phyloP scores from a whole-genome alignment of 768 basidiomycete species.

The Kwoniella shandongensis region DNA sequence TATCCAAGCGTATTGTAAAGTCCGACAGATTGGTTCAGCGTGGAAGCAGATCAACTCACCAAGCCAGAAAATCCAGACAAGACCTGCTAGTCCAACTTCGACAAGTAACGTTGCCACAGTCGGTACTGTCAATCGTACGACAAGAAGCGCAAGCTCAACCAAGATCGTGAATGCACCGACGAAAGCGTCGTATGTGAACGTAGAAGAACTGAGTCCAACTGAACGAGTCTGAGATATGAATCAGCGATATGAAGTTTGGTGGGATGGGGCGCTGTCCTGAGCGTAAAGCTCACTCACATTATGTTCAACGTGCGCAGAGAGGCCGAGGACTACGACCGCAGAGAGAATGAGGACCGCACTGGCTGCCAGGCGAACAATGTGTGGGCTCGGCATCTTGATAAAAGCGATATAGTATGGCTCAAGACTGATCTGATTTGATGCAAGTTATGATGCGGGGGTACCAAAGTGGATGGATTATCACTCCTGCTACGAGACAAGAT shows the following conservation, averaged over 20 bases:
- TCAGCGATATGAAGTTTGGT: neutral
- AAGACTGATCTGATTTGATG: no score
- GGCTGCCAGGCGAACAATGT: conserved; percentile 11
- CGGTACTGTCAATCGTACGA: neutral
- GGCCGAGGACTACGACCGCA: conserved; percentile 30
- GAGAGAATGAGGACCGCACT: conserved; percentile 20
- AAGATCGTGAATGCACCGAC: conserved; percentile 36
- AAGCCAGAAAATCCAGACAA: conserved; percentile 37
- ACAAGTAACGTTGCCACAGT: neutral
- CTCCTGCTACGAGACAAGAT: no score
- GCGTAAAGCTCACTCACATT: conserved; percentile 22
- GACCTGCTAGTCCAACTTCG: conserved; percentile 1
- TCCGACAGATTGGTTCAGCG: no score
- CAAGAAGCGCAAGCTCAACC: conserved; percentile 17
- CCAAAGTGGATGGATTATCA: no score
- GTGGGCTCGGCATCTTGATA: conserved; percentile 11
- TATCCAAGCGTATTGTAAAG: no score
- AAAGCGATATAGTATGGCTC: neutral
- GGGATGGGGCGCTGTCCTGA: neutral
- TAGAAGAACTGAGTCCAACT: conserved; percentile 21
- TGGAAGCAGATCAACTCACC: no score
- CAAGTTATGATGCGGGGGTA: no score
- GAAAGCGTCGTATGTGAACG: conserved; percentile 37
- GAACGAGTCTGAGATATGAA: conserved; percentile 20
- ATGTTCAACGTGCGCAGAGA: conserved; percentile 38